A percentile compares a stretch with the other conserved stretches of the same genome.
Conservation (phyloP, 148 eudicot species). For the Rhododendron kiyosumense region DNA sequence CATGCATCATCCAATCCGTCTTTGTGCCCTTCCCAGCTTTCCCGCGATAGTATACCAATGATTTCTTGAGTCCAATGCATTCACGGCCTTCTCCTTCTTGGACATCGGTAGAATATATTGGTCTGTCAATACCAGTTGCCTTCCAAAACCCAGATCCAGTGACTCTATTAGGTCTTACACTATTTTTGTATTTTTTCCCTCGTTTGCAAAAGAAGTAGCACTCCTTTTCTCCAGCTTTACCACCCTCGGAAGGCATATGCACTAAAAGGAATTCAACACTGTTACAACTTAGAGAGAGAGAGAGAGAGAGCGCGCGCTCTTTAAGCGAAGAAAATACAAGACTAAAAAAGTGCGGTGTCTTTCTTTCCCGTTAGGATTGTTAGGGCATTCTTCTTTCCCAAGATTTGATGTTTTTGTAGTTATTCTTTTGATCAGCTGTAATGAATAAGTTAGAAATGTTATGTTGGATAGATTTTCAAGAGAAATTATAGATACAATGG, state of each 20-base stretch:
- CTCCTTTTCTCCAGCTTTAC: conserved; percentile 70
- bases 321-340: background rate
- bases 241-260: conserved; percentile 39
- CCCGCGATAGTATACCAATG: conserved; percentile 73
- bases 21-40: conserved; percentile 85
- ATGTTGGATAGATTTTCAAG: background rate
- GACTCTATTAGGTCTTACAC: conserved; percentile 82
- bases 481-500: background rate
- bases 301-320: background rate
- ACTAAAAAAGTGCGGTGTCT: background rate
- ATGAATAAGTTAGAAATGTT: background rate
- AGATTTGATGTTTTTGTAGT: background rate
- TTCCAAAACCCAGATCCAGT: conserved; percentile 93
- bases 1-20: conserved; percentile 99
- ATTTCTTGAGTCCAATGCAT: conserved; percentile 78
- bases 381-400: background rate
- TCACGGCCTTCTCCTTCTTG: conserved; percentile 16
- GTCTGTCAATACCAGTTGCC: conserved; percentile 81
- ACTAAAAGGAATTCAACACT: background rate
- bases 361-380: too few species aligned
- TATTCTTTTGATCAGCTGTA: background rate
- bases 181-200: conserved; percentile 86
- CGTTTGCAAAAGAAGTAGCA: conserved; percentile 94
- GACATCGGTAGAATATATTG: conserved; percentile 38
- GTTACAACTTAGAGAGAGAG: background rate